Evolutionary conservation across 164 flowering plant genomes (phyloP).

Genomic region (Piper longum): DNA sequence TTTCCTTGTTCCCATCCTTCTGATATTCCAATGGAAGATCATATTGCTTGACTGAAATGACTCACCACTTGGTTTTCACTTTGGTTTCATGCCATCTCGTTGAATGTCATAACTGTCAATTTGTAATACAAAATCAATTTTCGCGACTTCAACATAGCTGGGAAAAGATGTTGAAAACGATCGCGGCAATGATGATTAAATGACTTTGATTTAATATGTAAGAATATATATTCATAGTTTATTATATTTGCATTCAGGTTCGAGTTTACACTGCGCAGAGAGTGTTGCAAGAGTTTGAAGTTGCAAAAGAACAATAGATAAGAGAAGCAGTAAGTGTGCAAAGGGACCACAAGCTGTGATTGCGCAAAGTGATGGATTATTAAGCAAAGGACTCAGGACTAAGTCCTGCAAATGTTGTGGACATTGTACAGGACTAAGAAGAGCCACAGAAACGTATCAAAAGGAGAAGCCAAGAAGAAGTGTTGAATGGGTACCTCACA

Average conservation of each 20-base stretch:
- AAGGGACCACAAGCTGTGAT: conserved; percentile 51
- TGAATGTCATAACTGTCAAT: no score
- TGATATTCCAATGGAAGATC: no score
- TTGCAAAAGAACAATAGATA: conserved; percentile 82
- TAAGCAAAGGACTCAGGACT: conserved; percentile 64
- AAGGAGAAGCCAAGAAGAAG: conserved; percentile 41
- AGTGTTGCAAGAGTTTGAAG: conserved; percentile 68
- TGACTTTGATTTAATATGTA: no score
- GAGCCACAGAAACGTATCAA: conserved; percentile 38
- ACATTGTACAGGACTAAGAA: conserved; percentile 51
- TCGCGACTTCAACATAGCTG: no score
- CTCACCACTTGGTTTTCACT: no score
- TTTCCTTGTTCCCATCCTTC: no score
- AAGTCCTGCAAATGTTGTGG: conserved; percentile 40
- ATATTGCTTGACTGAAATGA: no score
- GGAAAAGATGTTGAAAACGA: no score
- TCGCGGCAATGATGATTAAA: no score
- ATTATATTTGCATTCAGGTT: conserved; percentile 22
- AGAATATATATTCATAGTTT: no score
- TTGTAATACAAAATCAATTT: no score
- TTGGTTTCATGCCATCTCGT: no score
- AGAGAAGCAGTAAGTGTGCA: conserved; percentile 60
- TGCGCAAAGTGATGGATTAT: conserved; percentile 72
- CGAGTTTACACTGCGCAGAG: conserved; percentile 78
- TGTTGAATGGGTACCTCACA: conserved; percentile 79